Evolutionary conservation across 2,329 filamentous ascomycete species (phyloP), one percentile per base, ranked within the genome.

Genomic region (Aureobasidium sp.): DNA sequence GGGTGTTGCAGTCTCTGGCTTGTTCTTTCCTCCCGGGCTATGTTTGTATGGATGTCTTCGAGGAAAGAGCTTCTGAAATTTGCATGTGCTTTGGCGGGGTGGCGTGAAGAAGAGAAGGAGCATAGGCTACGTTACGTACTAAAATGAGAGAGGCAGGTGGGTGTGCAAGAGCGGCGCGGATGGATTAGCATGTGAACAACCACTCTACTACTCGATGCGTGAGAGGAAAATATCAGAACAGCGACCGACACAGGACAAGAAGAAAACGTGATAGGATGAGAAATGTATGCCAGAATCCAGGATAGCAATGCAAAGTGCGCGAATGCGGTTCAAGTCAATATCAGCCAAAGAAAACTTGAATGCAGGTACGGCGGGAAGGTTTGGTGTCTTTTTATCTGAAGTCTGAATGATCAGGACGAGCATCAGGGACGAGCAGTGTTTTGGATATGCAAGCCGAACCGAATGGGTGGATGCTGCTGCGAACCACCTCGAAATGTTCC

Each of bases 371-470:
- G 39, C 48, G 42, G 39, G 59, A 55, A 45, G 39, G 41, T 21
- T 32, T 32, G 59, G 41, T 41, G 32, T 48, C 42, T 41, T 61
- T 21, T 61, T 54, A 55, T 47, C 41, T 41, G 41, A 55, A 11
- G 39, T 48, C 29, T 36, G 37, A 9, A 63, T 60, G 61, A 64
- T 65, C 64, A 67, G 65, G 67, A 66, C 62, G 66, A 65, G 58
- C 62, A 63, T 65, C 50, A 50, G 64, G 63, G 64, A 63, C 60
- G 61, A 57, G 34, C 60, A 64, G 62, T 67, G 66, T 68, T 67
- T 68, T 65, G 64, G 59, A 65, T 60, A 65, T 70, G 69, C 69
- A 69, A 70, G 69, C 67, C 67, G 62, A 58, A 59, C 67, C 68
- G 68, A 32, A 61, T 44, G 30, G 41, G 41, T 53, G 48, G 49